These are phyloP conservation scores for Fusarium napiforme DNA, from an alignment of 2,329 filamentous ascomycete genomes.

Conservation along the genomic window DNA sequence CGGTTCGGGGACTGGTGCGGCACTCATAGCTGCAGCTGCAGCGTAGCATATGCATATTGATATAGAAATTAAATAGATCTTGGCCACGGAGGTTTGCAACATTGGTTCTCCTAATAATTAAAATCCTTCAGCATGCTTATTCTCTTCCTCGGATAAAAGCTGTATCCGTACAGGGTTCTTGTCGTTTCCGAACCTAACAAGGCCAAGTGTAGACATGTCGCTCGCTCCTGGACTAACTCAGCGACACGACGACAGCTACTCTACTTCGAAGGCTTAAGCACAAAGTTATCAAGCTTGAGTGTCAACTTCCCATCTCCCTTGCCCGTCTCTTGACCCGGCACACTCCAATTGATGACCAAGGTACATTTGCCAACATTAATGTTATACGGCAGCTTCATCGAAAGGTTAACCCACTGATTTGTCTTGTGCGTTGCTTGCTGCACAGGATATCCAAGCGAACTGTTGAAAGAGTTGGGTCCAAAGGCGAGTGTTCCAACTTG, in stretches of 20 bases:
- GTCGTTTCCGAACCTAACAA: not conserved
- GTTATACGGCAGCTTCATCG: not conserved
- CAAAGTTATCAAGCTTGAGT: not conserved
- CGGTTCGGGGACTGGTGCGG: conserved; percentile 8
- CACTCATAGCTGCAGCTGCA: conserved; percentile 9
- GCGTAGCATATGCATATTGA: not conserved
- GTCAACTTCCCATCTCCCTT: not conserved
- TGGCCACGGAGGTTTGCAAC: not conserved
- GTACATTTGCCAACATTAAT: not conserved
- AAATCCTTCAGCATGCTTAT: not conserved
- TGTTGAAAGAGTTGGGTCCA: not conserved
- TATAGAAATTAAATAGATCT: not conserved
- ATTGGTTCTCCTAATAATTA: too few relatives aligned
- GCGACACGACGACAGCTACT: fast-evolving
- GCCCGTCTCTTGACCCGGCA: not conserved
- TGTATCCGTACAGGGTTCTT: not conserved
- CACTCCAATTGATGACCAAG: not conserved
- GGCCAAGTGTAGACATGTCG: fast-evolving
- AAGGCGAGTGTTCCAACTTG: not conserved
- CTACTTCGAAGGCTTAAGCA: not conserved
- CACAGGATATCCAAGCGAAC: not conserved
- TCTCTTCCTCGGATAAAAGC: not conserved
- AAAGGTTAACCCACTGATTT: not conserved
- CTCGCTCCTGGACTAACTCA: fast-evolving
- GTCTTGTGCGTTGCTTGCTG: not conserved